Base-by-base conservation (phyloP, 257 asterid species). In the Primulina tabacum region DNA sequence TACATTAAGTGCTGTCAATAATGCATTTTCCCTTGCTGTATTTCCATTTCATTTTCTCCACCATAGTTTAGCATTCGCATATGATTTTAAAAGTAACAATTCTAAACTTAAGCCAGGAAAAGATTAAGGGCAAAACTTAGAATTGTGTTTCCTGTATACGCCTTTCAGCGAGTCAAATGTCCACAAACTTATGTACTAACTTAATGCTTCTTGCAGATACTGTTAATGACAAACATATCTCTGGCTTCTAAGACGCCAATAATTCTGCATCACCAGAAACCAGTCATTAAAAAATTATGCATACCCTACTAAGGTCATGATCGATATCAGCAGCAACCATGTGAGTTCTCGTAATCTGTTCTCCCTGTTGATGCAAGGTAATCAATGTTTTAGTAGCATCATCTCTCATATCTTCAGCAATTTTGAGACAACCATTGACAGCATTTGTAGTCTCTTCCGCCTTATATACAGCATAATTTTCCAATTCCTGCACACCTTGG, bases 281-380 rank as follows among this genome's bases (percentile, higher is more conserved):
- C 56, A 4, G 29, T 55, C 68, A 34, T 55, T 29, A 24, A 29
- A 30, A 70, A 47, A 8, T 9, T 65, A 76, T 16, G 68, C 88
- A 79, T 89, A 94, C 99, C 93, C 89, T 81, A 68, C 96, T 94
- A 72, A 94, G 97, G 75, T 89, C 96, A 66, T 84, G 89, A 70
- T 94, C 98, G 1, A 94, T 88, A 62, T 91, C 96, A 55, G 97
- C 96, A 67, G 97, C 99, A 70, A 78, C 80, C 83, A 77, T 69
- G 79, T 94, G 99, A 32, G 95, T 89, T 78, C 87, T 80, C 1
- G 96, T 81, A 75, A 94, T 89, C 79, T 89, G 97, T 79, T 94
- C 98, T 66, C 99, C 99, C 77, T 94, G 99, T 43, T 91, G 97
- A 86, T 94, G 99, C 75, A 94, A 71, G 60, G 88, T 83, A 28